A percentile compares a stretch with the other conserved stretches of the same genome.
These are phyloP conservation scores for Guyanaporus albipodus DNA, from an alignment of 768 basidiomycete genomes.

Conservation along the genomic window DNA sequence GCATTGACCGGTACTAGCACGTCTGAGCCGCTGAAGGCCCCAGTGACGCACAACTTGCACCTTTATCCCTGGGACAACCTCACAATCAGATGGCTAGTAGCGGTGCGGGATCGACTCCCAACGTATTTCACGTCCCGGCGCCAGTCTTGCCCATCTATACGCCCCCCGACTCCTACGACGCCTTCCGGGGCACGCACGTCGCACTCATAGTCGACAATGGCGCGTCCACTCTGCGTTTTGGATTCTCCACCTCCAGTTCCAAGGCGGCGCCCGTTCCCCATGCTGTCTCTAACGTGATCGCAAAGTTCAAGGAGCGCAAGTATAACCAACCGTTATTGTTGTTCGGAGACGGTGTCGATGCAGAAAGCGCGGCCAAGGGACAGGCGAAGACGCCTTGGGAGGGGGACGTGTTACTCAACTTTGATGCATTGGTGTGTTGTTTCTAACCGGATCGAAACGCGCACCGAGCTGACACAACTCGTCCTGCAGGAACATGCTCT, in stretches of 20 bases:
- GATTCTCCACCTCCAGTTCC: conserved; percentile 58
- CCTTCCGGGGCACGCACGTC: conserved; percentile 45
- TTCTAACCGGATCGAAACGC: background rate
- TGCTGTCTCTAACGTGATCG: conserved; percentile 64
- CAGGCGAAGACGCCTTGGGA: conserved; percentile 88
- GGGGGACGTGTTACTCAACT: conserved; percentile 87
- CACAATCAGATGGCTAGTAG: conserved; percentile 18
- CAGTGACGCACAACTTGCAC: too few species aligned
- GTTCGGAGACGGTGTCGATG: conserved; percentile 84
- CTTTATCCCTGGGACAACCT: too few species aligned
- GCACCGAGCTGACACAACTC: conserved; percentile 2
- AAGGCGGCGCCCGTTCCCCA: conserved; percentile 39
- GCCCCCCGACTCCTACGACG: conserved; percentile 45
- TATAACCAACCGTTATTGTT: conserved; percentile 77
- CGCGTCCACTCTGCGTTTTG: conserved; percentile 76
- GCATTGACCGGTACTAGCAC: too few species aligned
- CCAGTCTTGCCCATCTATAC: conserved; percentile 33
- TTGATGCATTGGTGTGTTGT: conserved; percentile 76
- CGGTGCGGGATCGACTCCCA: conserved; percentile 7
- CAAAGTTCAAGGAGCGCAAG: conserved; percentile 88
- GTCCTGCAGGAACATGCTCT: conserved; percentile 84
- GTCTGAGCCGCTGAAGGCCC: too few species aligned
- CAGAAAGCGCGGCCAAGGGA: conserved; percentile 77
- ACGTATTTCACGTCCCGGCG: conserved; percentile 18
- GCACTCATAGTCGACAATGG: conserved; percentile 91